phyloP scores from a whole-genome alignment of 108 stramenopile species.

The Skeletonema potamos region DNA sequence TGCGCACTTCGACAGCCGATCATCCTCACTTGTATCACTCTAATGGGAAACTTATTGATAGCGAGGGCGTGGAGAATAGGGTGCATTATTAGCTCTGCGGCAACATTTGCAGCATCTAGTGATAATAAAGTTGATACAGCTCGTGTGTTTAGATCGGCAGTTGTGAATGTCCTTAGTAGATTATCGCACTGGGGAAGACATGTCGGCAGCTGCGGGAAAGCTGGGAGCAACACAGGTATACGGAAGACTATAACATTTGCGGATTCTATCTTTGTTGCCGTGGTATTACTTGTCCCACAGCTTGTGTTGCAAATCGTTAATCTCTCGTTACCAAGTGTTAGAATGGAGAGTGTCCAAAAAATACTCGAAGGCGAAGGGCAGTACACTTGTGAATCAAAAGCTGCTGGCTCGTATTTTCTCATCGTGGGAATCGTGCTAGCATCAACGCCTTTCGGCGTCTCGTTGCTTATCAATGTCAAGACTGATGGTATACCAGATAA shows the following conservation, averaged over 20 bases:
- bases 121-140: not conserved
- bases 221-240: not conserved
- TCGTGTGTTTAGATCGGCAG: not conserved
- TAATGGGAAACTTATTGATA: not conserved
- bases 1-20: too few relatives aligned
- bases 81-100: not conserved
- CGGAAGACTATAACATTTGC: conserved; percentile 1
- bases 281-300: not conserved
- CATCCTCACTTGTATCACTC: not conserved
- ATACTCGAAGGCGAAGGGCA: not conserved
- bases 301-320: not conserved
- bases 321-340: not conserved
- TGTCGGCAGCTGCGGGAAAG: conserved; percentile 2
- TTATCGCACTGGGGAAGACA: not conserved
- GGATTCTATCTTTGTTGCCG: not conserved
- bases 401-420: not conserved
- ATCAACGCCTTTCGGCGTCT: not conserved
- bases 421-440: conserved; percentile 1
- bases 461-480: not conserved
- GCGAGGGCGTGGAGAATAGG: conserved; percentile 1
- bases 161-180: not conserved
- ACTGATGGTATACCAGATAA: not conserved
- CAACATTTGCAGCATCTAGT: not conserved
- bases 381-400: not conserved
- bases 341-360: not conserved